A percentile compares a stretch with the other conserved stretches of the same genome.
Conservation (phyloP, 2,329 filamentous ascomycete genomes). For the Salinomyces thailandicus region DNA sequence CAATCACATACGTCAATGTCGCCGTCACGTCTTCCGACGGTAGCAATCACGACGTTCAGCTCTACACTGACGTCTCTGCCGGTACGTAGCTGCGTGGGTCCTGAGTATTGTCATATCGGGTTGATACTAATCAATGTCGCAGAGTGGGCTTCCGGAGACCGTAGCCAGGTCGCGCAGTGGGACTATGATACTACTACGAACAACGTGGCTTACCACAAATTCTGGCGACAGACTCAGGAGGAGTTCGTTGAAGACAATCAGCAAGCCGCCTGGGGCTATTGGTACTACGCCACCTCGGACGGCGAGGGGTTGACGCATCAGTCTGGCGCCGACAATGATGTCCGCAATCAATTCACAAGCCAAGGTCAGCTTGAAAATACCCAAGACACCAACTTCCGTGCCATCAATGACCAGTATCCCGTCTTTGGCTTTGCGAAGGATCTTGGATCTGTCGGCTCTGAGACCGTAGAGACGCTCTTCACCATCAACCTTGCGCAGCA, state of each 20-base stretch:
- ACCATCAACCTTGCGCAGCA: constrained; percentile 41
- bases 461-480: constrained; percentile 34
- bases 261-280: constrained; percentile 43
- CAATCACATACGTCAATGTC: constrained; percentile 60
- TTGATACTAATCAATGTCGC: constrained; percentile 1
- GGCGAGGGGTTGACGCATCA: constrained; percentile 34
- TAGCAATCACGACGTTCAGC: constrained; percentile 37
- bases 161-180: constrained; percentile 49
- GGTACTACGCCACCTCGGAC: constrained; percentile 41
- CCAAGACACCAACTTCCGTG: constrained; percentile 40
- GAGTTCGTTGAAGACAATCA: constrained; percentile 38
- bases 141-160: constrained; percentile 65
- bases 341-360: constrained; percentile 37
- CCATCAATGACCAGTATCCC: constrained; percentile 40
- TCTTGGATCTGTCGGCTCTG: constrained; percentile 34
- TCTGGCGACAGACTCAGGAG: constrained; percentile 38
- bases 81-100: constrained; percentile 36
- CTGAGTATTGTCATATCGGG: constrained; percentile 3
- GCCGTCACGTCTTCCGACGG: constrained; percentile 54
- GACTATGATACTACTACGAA: constrained; percentile 35
- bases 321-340: constrained; percentile 35
- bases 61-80: constrained; percentile 60
- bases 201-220: constrained; percentile 50
- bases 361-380: constrained; percentile 36
- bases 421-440: constrained; percentile 44